Percentiles rank a stretch among this genome's conserved stretches.
Evolutionary conservation across 2,329 filamentous ascomycete genomes (phyloP).

Genomic region (Trichoderma sp.): DNA sequence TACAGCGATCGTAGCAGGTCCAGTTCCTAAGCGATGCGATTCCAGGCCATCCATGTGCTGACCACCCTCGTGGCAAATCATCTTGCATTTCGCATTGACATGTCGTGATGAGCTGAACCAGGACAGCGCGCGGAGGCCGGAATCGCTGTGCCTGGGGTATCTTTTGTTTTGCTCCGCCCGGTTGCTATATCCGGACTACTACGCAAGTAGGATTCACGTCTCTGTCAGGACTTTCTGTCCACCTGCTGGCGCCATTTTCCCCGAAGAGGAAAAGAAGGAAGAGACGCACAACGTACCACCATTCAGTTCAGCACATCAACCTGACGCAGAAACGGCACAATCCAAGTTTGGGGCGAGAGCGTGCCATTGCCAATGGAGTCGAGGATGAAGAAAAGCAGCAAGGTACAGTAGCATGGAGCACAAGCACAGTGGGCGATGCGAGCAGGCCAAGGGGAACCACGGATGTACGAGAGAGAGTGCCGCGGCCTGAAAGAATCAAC

Average conservation of each 20-base stretch:
- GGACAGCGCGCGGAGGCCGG: neutral
- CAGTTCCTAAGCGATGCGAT: constrained; percentile 7
- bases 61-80: neutral
- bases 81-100: neutral
- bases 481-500: neutral
- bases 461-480: neutral
- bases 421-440: neutral
- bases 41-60: constrained; percentile 8
- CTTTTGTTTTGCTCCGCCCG: neutral
- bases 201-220: neutral
- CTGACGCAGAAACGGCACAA: neutral
- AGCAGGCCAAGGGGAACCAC: neutral
- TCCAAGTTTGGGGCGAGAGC: neutral
- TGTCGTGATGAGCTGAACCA: neutral
- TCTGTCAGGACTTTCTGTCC: neutral
- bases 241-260: neutral
- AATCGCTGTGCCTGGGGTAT: neutral
- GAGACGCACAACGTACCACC: neutral
- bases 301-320: neutral
- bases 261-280: neutral
- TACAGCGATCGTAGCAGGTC: neutral
- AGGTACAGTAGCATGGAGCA: neutral
- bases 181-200: neutral
- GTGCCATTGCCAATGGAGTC: neutral
- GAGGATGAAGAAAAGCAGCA: neutral